Percentiles rank a stretch among this genome's conserved stretches.
phyloP scores from a whole-genome alignment of 495 filamentous ascomycete genomes.

The Aspergillus indologenus region DNA sequence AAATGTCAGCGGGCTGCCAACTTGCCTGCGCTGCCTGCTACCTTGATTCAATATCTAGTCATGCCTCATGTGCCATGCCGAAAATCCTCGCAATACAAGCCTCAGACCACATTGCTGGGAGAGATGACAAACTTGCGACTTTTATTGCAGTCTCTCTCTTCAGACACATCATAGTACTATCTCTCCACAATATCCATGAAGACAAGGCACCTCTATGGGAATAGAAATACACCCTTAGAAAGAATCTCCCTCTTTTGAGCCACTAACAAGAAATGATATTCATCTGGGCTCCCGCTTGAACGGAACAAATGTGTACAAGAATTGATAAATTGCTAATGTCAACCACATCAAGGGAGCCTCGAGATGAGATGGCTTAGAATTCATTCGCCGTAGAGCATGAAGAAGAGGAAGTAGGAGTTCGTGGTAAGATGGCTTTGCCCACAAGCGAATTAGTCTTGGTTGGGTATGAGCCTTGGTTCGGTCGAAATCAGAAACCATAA shows the following conservation, averaged over 20 bases:
- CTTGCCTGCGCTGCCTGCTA: too few species aligned
- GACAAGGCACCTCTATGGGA: background rate
- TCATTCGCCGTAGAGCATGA: background rate
- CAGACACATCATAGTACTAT: too few species aligned
- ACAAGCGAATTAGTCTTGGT: background rate
- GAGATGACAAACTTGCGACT: too few species aligned
- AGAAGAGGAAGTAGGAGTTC: conserved; percentile 3
- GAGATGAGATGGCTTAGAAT: background rate
- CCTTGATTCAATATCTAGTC: too few species aligned
- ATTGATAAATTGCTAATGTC: background rate
- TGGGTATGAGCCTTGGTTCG: too few species aligned
- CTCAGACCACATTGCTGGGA: too few species aligned
- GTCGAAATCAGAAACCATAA: conserved; percentile 33
- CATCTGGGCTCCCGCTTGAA: background rate
- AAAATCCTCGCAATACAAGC: too few species aligned
- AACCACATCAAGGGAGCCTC: background rate
- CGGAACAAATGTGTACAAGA: background rate
- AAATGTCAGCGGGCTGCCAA: too few species aligned
- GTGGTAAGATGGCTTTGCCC: background rate
- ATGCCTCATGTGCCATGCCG: too few species aligned
- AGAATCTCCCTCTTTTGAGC: background rate
- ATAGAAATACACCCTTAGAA: background rate
- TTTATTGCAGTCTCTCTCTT: too few species aligned
- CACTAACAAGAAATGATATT: background rate
- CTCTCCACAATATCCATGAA: background rate